Evolutionary conservation across 2,329 filamentous ascomycete genomes (phyloP).

Genomic region (Aspergillus sp.): DNA sequence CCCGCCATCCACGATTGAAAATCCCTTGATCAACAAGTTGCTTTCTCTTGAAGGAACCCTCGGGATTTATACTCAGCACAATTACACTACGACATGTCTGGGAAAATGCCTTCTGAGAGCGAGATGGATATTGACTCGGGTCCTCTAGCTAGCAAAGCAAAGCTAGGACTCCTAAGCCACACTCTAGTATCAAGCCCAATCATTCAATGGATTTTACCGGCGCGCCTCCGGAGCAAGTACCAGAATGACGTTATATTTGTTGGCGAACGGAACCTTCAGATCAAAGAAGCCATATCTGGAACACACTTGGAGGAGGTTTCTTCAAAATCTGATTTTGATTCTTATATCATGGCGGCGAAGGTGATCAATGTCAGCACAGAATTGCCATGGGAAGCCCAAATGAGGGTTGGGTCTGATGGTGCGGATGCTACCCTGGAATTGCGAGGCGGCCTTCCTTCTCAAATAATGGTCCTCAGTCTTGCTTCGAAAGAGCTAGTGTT

Average conservation of each 20-base stretch:
- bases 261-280: constrained; percentile 76
- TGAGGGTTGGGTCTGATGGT: constrained; percentile 22
- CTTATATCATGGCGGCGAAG: constrained; percentile 74
- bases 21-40: background rate
- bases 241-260: constrained; percentile 85
- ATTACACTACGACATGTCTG: background rate
- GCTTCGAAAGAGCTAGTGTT: constrained; percentile 74
- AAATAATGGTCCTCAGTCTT: constrained; percentile 75
- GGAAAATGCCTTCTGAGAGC: constrained; percentile 3
- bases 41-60: constrained; percentile 11
- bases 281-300: constrained; percentile 67
- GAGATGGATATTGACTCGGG: constrained; percentile 18
- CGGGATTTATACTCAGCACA: background rate
- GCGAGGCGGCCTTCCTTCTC: constrained; percentile 61
- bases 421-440: constrained; percentile 8
- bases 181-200: constrained; percentile 76
- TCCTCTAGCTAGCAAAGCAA: constrained; percentile 40
- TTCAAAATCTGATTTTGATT: constrained; percentile 76
- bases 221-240: constrained; percentile 67
- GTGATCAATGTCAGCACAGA: constrained; percentile 64
- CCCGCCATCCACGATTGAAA: background rate
- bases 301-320: constrained; percentile 73
- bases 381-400: constrained; percentile 33
- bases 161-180: constrained; percentile 71
- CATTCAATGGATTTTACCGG: constrained; percentile 74